A percentile compares a stretch with the other conserved stretches of the same genome.
Conservation (phyloP, 1,284 basidiomycete genomes). For the Ustilago hordei region DNA sequence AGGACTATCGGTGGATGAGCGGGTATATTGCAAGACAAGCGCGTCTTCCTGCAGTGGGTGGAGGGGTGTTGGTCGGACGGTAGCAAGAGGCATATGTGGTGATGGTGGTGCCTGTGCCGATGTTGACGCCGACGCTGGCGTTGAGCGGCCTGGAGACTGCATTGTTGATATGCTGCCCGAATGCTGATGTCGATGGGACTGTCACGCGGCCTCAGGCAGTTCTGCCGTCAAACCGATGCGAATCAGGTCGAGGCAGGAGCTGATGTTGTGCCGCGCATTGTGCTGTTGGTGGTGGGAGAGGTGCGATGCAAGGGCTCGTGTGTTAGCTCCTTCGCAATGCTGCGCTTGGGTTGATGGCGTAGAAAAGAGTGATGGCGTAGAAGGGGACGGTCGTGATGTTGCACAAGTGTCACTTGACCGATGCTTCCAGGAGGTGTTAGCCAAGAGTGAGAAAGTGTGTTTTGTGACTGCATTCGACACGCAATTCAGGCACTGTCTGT, state of each 20-base stretch:
- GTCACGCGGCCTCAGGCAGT: background rate
- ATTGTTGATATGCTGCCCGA: background rate
- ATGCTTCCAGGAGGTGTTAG: background rate
- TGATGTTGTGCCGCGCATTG: background rate
- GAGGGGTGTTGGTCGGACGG: conserved; percentile 34
- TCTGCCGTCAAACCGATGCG: background rate
- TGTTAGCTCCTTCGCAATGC: background rate
- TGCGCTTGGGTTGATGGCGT: background rate
- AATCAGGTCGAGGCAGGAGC: conserved; percentile 2
- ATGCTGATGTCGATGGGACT: background rate
- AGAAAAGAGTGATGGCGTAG: background rate
- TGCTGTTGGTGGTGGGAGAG: background rate
- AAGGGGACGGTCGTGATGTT: background rate
- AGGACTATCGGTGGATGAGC: conserved; percentile 26
- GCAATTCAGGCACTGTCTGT: background rate
- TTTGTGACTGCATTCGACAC: conserved; percentile 5
- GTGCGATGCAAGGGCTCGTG: background rate
- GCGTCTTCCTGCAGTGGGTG: conserved; percentile 37
- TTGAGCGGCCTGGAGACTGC: background rate
- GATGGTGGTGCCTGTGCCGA: conserved; percentile 14
- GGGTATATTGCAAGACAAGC: conserved; percentile 37
- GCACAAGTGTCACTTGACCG: background rate
- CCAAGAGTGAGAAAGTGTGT: background rate
- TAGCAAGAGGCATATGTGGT: conserved; percentile 1
- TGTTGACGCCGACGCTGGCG: conserved; percentile 3